A percentile compares a stretch with the other conserved stretches of the same genome.
phyloP scores from a whole-genome alignment of 2,329 filamentous ascomycete genomes.

The Colletotrichum zoysiae region DNA sequence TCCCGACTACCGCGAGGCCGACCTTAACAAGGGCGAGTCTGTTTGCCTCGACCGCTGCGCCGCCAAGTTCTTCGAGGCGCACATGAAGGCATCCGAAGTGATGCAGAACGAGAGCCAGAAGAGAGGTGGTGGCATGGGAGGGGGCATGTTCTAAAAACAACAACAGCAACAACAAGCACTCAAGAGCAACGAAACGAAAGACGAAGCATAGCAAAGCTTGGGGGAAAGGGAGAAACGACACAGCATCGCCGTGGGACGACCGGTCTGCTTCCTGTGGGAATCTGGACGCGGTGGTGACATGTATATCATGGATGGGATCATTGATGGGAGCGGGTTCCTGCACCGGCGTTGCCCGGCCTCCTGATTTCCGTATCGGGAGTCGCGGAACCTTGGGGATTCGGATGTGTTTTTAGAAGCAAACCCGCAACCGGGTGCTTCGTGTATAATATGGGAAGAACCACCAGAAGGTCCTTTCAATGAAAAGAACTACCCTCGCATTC shows the following conservation, averaged over 20 bases:
- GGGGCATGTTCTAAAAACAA: conserved; percentile 57
- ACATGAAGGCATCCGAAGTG: conserved; percentile 96
- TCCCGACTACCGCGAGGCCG: conserved; percentile 93
- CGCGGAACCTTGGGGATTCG: background rate
- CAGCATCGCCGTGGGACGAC: background rate
- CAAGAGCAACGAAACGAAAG: background rate
- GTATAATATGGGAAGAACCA: conserved; percentile 13
- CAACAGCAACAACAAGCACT: background rate
- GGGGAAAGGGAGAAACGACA: background rate
- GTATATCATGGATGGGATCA: conserved; percentile 9
- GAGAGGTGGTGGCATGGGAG: conserved; percentile 66
- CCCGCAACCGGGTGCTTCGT: conserved; percentile 13
- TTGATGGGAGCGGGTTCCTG: conserved; percentile 1
- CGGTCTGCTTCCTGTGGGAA: background rate
- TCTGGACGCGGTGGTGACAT: background rate
- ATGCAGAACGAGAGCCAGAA: conserved; percentile 89
- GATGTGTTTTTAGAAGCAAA: conserved; percentile 17
- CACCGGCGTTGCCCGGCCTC: background rate
- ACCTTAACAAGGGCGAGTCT: conserved; percentile 98
- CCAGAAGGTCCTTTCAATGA: background rate
- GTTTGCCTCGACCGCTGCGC: conserved; percentile 98
- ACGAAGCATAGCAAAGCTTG: background rate
- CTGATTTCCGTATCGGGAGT: background rate
- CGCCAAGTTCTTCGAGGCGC: conserved; percentile 98
- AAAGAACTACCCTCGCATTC: conserved; percentile 13